phyloP scores from a whole-genome alignment of 2,329 filamentous ascomycete species.

The Claviceps sp. region DNA sequence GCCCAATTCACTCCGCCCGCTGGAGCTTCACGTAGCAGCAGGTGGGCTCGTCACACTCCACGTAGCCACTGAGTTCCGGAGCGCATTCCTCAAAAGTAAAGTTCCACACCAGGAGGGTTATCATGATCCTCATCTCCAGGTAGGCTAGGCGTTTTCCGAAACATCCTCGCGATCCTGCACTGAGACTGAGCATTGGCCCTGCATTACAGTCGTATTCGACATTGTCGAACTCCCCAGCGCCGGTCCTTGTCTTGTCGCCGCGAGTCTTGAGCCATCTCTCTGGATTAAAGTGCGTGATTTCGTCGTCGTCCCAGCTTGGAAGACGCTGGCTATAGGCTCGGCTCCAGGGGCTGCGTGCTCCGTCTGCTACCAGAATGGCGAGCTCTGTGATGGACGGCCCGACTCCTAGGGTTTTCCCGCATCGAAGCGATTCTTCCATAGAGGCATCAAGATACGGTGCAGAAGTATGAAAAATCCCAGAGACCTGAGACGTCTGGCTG shows the following conservation, averaged over 20 bases:
- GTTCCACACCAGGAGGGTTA: constrained; percentile 14
- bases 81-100: constrained; percentile 5
- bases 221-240: background rate
- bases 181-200: constrained; percentile 10
- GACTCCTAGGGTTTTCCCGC: constrained; percentile 12
- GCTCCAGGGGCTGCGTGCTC: constrained; percentile 11
- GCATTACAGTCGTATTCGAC: background rate
- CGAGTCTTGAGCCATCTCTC: constrained; percentile 22
- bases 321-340: constrained; percentile 8
- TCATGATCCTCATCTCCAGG: constrained; percentile 14
- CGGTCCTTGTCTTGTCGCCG: background rate
- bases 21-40: background rate
- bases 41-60: background rate
- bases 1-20: background rate
- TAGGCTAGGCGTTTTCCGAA: constrained; percentile 16
- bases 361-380: background rate
- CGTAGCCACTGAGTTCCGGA: background rate
- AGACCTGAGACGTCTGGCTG: constrained; percentile 15
- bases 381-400: constrained; percentile 8
- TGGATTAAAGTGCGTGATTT: constrained; percentile 16
- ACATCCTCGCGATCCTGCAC: constrained; percentile 13
- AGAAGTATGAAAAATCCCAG: constrained; percentile 13
- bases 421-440: constrained; percentile 23
- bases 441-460: constrained; percentile 23
- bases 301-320: constrained; percentile 15